phyloP scores from a whole-genome alignment of 2,329 filamentous ascomycete genomes.

The Plenodomus tracheiphilus region DNA sequence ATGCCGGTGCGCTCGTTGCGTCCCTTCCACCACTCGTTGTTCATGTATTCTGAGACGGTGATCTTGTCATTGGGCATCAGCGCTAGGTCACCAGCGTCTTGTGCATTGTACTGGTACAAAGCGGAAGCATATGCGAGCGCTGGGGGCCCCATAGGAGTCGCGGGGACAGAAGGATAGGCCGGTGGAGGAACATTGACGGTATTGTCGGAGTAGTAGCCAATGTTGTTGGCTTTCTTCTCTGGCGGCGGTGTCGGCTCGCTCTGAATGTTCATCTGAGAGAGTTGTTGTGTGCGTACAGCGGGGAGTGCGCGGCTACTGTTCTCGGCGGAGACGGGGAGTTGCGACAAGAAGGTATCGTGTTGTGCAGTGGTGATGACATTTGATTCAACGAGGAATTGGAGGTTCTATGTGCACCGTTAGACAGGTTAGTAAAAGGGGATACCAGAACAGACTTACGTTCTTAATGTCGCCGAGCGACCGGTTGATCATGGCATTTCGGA shows the following conservation, averaged over 20 bases:
- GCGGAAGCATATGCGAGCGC: constrained; percentile 75
- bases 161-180: constrained; percentile 51
- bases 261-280: constrained; percentile 39
- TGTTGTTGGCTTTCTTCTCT: constrained; percentile 46
- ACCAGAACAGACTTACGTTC: constrained; percentile 60
- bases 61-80: constrained; percentile 81
- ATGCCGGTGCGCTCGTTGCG: constrained; percentile 78
- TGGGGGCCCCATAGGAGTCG: constrained; percentile 53
- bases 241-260: constrained; percentile 32
- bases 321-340: constrained; percentile 76
- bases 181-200: constrained; percentile 49
- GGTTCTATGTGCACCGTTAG: constrained; percentile 67
- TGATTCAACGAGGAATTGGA: constrained; percentile 84
- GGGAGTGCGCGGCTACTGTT: constrained; percentile 52
- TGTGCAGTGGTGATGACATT: constrained; percentile 74
- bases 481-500: constrained; percentile 68
- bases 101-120: constrained; percentile 79
- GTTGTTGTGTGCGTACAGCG: constrained; percentile 37
- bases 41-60: constrained; percentile 88
- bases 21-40: constrained; percentile 96
- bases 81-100: constrained; percentile 79
- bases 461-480: constrained; percentile 86
- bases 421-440: constrained; percentile 3
- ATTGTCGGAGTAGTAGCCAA: constrained; percentile 46
- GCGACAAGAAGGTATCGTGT: constrained; percentile 72